Evolutionary conservation across 768 basidiomycete species (phyloP).

Genomic region (Suillus cothurnatus): DNA sequence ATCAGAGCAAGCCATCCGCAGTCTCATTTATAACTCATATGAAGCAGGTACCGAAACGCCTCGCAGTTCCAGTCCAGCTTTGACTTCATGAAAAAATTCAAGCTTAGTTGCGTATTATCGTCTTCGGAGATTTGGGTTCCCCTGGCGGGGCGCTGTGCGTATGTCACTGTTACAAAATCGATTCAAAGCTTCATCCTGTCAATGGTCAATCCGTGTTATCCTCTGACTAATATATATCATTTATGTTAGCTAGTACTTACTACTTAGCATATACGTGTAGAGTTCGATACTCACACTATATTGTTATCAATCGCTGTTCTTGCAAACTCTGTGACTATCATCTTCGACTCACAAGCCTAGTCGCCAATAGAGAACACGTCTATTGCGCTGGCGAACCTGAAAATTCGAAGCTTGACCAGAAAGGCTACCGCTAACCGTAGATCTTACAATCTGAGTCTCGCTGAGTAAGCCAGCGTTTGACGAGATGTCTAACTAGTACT

Average conservation of each 20-base stretch:
- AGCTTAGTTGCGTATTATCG: not conserved
- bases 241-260: too few relatives aligned
- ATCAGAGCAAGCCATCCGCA: slow-evolving; percentile 25
- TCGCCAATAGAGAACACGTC: too few relatives aligned
- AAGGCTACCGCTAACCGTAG: too few relatives aligned
- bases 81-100: not conserved
- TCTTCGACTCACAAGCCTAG: not conserved
- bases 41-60: not conserved
- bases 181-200: not conserved
- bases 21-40: not conserved
- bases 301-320: not conserved
- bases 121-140: not conserved
- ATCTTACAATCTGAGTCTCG: too few relatives aligned
- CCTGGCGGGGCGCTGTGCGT: not conserved
- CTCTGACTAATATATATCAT: not conserved
- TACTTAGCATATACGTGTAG: not conserved
- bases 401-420: too few relatives aligned
- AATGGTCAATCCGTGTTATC: not conserved
- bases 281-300: not conserved
- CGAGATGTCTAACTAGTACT: too few relatives aligned
- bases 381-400: too few relatives aligned
- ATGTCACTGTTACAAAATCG: not conserved
- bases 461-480: too few relatives aligned
- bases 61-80: not conserved
- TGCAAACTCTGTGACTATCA: not conserved